Evolutionary conservation across 768 basidiomycete species (phyloP).

Genomic region (Jaapia argillacea): DNA sequence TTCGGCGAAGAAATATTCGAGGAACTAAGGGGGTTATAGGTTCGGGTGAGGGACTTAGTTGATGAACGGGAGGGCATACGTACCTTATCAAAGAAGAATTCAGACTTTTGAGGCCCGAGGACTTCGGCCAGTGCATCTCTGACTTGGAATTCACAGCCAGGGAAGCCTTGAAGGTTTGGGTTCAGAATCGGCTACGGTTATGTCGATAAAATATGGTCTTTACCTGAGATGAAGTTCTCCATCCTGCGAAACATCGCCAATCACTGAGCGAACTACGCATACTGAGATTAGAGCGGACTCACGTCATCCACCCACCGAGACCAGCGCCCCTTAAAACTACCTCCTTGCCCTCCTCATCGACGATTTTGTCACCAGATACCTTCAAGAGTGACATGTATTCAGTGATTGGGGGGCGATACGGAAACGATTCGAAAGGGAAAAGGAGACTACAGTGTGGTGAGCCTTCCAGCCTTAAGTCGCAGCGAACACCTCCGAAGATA

Average conservation of each 20-base stretch:
- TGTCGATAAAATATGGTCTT: not conserved
- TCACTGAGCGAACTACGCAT: too few relatives aligned
- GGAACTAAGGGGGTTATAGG: conserved; percentile 17
- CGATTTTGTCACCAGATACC: conserved; percentile 18
- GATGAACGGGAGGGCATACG: not conserved
- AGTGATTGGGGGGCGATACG: too few relatives aligned
- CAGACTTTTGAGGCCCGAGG: conserved; percentile 25
- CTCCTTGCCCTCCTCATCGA: conserved; percentile 16
- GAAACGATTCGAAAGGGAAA: too few relatives aligned
- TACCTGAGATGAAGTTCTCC: conserved; percentile 17
- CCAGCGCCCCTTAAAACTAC: conserved; percentile 24
- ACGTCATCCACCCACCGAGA: conserved; percentile 31
- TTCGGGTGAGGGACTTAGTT: not conserved
- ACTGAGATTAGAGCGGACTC: conserved; percentile 12
- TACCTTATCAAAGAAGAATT: conserved; percentile 34
- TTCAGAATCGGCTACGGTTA: not conserved
- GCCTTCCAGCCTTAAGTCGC: too few relatives aligned
- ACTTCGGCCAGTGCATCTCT: conserved; percentile 23
- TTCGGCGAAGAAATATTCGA: conserved; percentile 33
- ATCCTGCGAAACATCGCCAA: conserved; percentile 1
- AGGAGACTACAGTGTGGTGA: too few relatives aligned
- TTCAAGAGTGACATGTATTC: conserved; percentile 12
- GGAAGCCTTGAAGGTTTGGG: conserved; percentile 19
- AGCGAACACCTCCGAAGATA: too few relatives aligned
- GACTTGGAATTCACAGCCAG: conserved; percentile 29